Evolutionary conservation across 495 filamentous ascomycete species (phyloP).

Genomic region (Xylaria acuta): DNA sequence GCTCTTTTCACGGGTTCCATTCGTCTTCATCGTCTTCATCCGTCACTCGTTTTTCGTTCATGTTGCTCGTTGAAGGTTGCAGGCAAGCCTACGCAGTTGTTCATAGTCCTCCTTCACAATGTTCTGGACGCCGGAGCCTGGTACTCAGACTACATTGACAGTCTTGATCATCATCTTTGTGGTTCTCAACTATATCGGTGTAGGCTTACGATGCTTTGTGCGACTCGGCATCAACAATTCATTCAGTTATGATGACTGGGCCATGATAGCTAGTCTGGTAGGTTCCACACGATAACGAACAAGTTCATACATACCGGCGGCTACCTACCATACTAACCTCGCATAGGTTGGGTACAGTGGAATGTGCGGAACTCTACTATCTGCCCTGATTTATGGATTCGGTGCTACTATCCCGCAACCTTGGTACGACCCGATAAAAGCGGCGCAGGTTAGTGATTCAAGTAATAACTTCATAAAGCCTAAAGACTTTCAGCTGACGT

Average conservation of each 20-base stretch:
- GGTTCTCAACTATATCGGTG: conserved; percentile 9
- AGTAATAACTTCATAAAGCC: neutral
- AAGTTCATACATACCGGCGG: neutral
- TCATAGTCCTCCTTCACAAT: conserved; percentile 6
- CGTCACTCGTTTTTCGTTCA: conserved; percentile 1
- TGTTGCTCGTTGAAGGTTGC: neutral
- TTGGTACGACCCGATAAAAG: conserved; percentile 15
- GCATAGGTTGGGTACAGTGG: conserved; percentile 21
- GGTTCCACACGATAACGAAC: neutral
- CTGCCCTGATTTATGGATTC: conserved; percentile 19
- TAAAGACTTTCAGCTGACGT: neutral
- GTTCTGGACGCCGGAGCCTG: conserved; percentile 17
- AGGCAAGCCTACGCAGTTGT: neutral
- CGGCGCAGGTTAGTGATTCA: conserved; percentile 17
- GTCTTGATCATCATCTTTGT: conserved; percentile 16
- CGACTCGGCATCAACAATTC: conserved; percentile 12
- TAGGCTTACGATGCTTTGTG: conserved; percentile 17
- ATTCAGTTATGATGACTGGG: conserved; percentile 25
- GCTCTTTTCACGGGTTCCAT: neutral
- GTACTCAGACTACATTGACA: conserved; percentile 19
- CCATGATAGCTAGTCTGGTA: conserved; percentile 20
- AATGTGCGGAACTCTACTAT: conserved; percentile 18
- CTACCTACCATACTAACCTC: neutral
- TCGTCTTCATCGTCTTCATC: neutral
- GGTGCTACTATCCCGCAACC: conserved; percentile 7